Conservation (phyloP, 441 rosid species). For the Pelargonium exstipulatum region DNA sequence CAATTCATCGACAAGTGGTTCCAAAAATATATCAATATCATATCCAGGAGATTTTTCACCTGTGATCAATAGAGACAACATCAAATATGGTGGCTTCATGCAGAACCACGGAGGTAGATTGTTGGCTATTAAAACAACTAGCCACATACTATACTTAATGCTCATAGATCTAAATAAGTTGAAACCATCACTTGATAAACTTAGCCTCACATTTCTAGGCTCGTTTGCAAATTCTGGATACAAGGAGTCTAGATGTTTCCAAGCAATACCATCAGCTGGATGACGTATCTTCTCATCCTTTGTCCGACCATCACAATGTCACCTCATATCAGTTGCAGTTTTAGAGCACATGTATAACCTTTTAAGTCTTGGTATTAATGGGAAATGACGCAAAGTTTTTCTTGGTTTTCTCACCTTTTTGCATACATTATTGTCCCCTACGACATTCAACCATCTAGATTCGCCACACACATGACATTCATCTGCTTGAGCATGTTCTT, state of each 20-base stretch:
- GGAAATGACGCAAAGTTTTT: conserved; percentile 18
- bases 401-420: neutral
- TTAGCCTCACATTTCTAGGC: conserved; percentile 10
- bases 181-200: conserved; percentile 2
- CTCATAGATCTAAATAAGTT: conserved; percentile 7
- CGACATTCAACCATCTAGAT: neutral
- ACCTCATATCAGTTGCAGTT: neutral
- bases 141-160: neutral
- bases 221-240: neutral
- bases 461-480: neutral
- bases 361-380: conserved; percentile 10
- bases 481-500: neutral
- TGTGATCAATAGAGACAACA: conserved; percentile 6
- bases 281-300: neutral
- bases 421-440: neutral
- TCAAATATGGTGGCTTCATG: neutral
- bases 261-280: neutral
- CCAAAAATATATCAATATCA: neutral
- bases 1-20: conserved; percentile 16
- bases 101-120: conserved; percentile 9
- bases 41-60: neutral
- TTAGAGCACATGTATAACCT: conserved; percentile 1
- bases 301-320: neutral
- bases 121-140: neutral
- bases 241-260: conserved; percentile 10